Evolutionary conservation across 148 eudicot species (phyloP).

Genomic region (Rhododendron griersonianum): DNA sequence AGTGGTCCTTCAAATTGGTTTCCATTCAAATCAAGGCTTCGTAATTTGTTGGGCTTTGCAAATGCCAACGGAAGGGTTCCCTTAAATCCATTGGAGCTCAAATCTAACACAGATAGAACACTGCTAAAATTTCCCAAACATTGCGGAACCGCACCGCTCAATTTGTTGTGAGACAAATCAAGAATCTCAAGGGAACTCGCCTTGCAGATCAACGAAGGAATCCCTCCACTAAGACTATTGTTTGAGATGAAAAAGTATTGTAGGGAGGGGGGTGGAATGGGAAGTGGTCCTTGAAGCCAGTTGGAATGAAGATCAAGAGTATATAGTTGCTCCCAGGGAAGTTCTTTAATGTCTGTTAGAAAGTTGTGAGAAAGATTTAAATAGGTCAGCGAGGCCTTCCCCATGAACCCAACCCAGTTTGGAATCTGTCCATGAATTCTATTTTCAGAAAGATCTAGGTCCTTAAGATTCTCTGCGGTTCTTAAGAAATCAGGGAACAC

Average conservation of each 20-base stretch:
- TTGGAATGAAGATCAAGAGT: neutral
- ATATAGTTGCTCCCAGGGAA: neutral
- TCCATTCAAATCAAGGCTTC: too few species aligned
- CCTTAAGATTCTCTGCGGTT: neutral
- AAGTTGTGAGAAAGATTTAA: slow-evolving; percentile 29
- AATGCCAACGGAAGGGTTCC: too few species aligned
- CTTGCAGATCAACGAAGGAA: slow-evolving; percentile 14
- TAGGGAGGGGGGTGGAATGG: neutral
- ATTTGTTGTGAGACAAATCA: slow-evolving; percentile 19
- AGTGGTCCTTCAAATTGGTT: too few species aligned
- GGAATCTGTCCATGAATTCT: neutral
- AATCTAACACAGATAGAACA: too few species aligned
- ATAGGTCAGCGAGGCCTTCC: neutral
- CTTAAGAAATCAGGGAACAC: slow-evolving; percentile 16
- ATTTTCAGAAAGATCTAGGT: neutral
- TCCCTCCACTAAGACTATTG: slow-evolving; percentile 20
- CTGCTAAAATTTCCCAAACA: too few species aligned
- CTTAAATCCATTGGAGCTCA: too few species aligned
- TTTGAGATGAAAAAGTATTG: neutral
- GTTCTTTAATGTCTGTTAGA: neutral
- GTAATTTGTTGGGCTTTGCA: too few species aligned
- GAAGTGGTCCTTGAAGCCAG: neutral
- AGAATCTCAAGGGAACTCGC: slow-evolving; percentile 17
- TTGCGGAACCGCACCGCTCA: too few species aligned
- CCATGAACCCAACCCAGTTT: neutral